These are phyloP conservation scores for Escovopsis sp. DNA, from an alignment of 2,329 filamentous ascomycete genomes.

Conservation along the genomic window DNA sequence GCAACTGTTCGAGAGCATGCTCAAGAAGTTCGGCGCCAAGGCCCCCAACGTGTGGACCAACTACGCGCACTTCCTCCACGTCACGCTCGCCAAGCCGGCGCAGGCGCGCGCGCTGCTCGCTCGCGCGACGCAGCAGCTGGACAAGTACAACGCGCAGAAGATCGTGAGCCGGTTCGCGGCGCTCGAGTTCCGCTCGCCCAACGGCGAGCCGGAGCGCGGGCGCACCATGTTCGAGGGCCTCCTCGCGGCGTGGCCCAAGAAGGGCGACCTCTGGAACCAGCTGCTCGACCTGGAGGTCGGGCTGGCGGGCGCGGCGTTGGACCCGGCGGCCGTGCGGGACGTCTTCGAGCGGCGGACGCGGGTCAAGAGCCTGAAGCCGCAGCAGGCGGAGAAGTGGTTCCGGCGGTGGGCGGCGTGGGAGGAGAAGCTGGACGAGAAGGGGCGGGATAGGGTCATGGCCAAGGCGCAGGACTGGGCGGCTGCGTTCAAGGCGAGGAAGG, in stretches of 20 bases:
- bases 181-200: constrained; percentile 73
- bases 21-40: constrained; percentile 78
- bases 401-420: constrained; percentile 88
- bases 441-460: constrained; percentile 54
- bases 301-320: constrained; percentile 34
- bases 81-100: constrained; percentile 53
- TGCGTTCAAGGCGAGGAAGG: constrained; percentile 30
- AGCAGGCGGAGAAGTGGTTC: constrained; percentile 77
- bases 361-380: constrained; percentile 59
- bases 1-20: constrained; percentile 67
- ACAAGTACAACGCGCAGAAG: constrained; percentile 45
- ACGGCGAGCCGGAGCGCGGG: constrained; percentile 77
- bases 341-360: constrained; percentile 70
- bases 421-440: constrained; percentile 50
- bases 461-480: constrained; percentile 59
- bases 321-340: constrained; percentile 45
- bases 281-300: constrained; percentile 72
- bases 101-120: constrained; percentile 64
- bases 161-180: constrained; percentile 80
- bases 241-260: constrained; percentile 72
- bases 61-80: constrained; percentile 86
- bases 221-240: constrained; percentile 90
- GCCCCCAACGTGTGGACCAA: constrained; percentile 78
- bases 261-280: constrained; percentile 85
- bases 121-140: constrained; percentile 73